Percentiles rank a stretch among this genome's conserved stretches.
Conservation (phyloP, 2,329 filamentous ascomycete genomes). For the Trichoderma lentiforme region DNA sequence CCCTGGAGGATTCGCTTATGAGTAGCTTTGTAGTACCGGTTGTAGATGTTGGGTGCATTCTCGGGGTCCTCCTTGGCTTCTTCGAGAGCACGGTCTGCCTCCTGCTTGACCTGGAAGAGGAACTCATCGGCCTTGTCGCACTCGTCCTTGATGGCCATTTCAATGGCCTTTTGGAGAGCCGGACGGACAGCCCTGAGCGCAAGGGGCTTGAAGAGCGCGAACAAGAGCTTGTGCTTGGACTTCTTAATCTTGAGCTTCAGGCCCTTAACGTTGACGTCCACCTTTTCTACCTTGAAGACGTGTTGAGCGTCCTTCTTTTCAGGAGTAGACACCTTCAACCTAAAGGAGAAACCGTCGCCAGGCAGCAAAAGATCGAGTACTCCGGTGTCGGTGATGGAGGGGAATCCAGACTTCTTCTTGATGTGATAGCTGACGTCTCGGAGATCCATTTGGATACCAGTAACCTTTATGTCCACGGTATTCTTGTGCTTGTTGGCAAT, state of each 20-base stretch:
- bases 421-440: conserved; percentile 90
- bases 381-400: conserved; percentile 80
- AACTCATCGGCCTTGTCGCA: conserved; percentile 72
- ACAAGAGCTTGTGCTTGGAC: conserved; percentile 91
- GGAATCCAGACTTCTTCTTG: conserved; percentile 93
- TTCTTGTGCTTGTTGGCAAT: conserved; percentile 78
- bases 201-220: conserved; percentile 81
- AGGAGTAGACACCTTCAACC: conserved; percentile 80
- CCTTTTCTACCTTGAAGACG: conserved; percentile 93
- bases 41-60: conserved; percentile 77
- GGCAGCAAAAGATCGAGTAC: conserved; percentile 84
- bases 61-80: conserved; percentile 60
- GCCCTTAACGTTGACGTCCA: conserved; percentile 76
- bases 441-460: conserved; percentile 89
- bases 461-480: conserved; percentile 75
- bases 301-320: conserved; percentile 71
- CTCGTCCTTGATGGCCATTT: conserved; percentile 83
- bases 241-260: conserved; percentile 88
- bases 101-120: conserved; percentile 73
- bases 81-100: conserved; percentile 70
- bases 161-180: conserved; percentile 79
- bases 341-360: conserved; percentile 86
- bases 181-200: conserved; percentile 81
- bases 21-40: conserved; percentile 72
- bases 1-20: conserved; percentile 71